Conservation (phyloP, 1,284 basidiomycete species). For the Tausonia pullulans region DNA sequence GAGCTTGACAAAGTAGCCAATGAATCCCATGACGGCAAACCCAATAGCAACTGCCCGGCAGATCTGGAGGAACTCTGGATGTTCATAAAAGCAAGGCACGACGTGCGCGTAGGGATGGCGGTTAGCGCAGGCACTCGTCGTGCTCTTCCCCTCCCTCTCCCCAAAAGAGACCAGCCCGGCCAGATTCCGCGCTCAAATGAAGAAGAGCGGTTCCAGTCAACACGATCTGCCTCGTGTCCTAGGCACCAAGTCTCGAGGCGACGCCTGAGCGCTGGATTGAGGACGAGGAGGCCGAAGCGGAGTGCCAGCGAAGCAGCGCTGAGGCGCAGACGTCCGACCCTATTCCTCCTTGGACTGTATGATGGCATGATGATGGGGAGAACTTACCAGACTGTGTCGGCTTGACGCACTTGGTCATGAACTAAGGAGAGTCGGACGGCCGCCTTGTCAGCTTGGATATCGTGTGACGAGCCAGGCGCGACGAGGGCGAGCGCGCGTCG, state of each 20-base stretch:
- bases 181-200: background rate
- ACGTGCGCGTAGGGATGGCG: background rate
- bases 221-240: background rate
- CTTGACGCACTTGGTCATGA: slow-evolving; percentile 94
- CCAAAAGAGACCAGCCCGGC: background rate
- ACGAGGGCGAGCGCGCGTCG: no score
- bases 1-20: slow-evolving; percentile 89
- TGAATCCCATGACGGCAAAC: slow-evolving; percentile 96
- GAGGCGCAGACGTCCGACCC: background rate
- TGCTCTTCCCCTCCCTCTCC: background rate
- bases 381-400: slow-evolving; percentile 79
- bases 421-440: slow-evolving; percentile 43
- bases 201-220: background rate
- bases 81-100: background rate
- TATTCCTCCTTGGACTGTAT: background rate
- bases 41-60: slow-evolving; percentile 88
- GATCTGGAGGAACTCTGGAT: slow-evolving; percentile 79
- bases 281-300: background rate
- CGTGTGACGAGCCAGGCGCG: no score
- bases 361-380: background rate
- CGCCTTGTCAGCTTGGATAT: no score
- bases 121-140: background rate
- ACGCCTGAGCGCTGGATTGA: background rate
- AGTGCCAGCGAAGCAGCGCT: background rate
- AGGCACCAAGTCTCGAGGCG: no score